These are phyloP conservation scores for Ceratocystiopsis sp. DNA, from an alignment of 2,329 filamentous ascomycete species.

Conservation along the genomic window DNA sequence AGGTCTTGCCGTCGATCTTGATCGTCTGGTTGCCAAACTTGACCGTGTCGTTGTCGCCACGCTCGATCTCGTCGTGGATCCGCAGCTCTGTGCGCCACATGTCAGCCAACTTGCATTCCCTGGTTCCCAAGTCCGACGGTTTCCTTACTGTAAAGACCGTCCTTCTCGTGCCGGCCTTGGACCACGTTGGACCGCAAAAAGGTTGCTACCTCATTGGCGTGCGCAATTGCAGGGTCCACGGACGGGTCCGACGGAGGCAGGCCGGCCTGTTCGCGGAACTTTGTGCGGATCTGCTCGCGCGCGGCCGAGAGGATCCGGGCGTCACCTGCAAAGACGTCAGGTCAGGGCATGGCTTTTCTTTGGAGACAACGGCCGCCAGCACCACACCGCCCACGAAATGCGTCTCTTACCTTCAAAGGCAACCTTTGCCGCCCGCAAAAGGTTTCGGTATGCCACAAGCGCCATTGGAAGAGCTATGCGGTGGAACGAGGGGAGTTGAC, in stretches of 20 bases:
- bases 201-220: constrained; percentile 68
- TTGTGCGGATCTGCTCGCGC: constrained; percentile 50
- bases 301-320: constrained; percentile 49
- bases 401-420: constrained; percentile 58
- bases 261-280: constrained; percentile 52
- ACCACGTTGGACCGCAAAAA: constrained; percentile 75
- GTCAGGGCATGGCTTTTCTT: neutral
- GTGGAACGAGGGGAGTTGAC: no score
- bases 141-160: constrained; percentile 40
- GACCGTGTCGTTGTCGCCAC: constrained; percentile 83
- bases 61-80: constrained; percentile 82
- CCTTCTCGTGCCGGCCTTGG: constrained; percentile 47
- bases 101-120: neutral
- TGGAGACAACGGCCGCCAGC: neutral
- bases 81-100: constrained; percentile 43
- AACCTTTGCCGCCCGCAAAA: constrained; percentile 64
- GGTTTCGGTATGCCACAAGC: constrained; percentile 58
- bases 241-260: constrained; percentile 41
- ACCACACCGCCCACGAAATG: neutral
- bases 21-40: constrained; percentile 37
- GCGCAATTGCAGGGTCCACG: constrained; percentile 46
- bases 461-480: constrained; percentile 31
- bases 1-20: constrained; percentile 18
- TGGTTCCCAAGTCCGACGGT: neutral
- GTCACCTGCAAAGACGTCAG: constrained; percentile 7